Evolutionary conservation across 1,139 yeast species (phyloP), one percentile per base, ranked within the genome.

Genomic region (Arxiozyma telluris): DNA sequence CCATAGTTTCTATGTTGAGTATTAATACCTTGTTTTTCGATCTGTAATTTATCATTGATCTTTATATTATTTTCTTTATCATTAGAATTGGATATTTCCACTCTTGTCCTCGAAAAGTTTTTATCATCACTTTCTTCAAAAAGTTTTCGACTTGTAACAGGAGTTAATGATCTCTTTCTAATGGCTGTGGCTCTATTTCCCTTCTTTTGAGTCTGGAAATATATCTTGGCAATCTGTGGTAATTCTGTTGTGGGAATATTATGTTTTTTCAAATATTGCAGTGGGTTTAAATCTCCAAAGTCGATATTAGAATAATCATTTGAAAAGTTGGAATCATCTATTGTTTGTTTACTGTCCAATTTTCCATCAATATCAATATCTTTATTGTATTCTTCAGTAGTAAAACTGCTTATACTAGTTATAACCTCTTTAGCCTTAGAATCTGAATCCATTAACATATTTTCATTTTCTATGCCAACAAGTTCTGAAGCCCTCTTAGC

Each of bases 251-350:
- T 60, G 1, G 75, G 72, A 18, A 71, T 55, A 44, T 68, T 66
- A 55, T 70, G 62, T 55, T 64, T 65, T 53, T 66, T 70, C 43
- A 69, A 58, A 54, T 71, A 72, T 55, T 72, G 74, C 41, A 71
- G 69, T 7, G 75, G 75, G 55, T 71, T 72, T 50, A 71, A 57
- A 8, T 69, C 71, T 41, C 71, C 72, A 57, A 72, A 70, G 23
- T 71, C 68, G 25, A 67, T 61, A 51, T 59, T 39, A 3, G 56
- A 57, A 53, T 64, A 65, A 48, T 60, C 58, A 27, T 52, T 49
- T 20, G 44, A 12, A 5, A 38, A 43, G 30, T 46, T 34, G n/a
- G 38, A 27, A 22, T n/a, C 39, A 15, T 43, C 50, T 17, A 38
- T 44, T 20, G 47, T 41, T 8, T 44, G 41, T 12, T 21, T 38